Conservation (phyloP, 2,329 filamentous ascomycete species). For the Mariannaea elegans region DNA sequence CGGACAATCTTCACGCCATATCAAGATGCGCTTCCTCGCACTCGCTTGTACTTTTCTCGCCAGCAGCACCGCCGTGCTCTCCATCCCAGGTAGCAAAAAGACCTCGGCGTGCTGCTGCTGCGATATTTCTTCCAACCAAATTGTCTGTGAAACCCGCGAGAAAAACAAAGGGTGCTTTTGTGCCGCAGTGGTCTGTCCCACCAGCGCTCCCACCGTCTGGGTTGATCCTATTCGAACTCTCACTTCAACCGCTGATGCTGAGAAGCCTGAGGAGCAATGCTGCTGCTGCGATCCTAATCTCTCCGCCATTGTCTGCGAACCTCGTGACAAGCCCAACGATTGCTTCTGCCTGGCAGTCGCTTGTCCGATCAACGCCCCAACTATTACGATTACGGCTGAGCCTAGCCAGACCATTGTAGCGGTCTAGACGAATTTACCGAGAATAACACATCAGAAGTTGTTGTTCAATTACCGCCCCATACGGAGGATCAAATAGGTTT, state of each 20-base stretch:
- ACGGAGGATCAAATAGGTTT: too few species aligned
- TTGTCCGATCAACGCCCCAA: slow-evolving; percentile 36
- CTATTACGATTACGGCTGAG: not conserved
- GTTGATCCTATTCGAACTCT: too few species aligned
- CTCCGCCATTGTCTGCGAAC: slow-evolving; percentile 24
- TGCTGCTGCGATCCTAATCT: slow-evolving; percentile 37
- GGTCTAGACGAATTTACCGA: too few species aligned
- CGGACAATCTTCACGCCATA: not conserved
- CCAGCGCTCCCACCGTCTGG: not conserved
- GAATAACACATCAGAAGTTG: too few species aligned
- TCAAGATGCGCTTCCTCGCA: slow-evolving; percentile 37
- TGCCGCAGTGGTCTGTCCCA: slow-evolving; percentile 37
- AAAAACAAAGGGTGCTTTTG: slow-evolving; percentile 39
- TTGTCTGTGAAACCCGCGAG: slow-evolving; percentile 36
- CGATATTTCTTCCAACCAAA: slow-evolving; percentile 34
- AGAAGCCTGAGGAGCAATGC: slow-evolving; percentile 17
- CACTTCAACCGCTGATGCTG: not conserved
- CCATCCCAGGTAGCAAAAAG: slow-evolving; percentile 29
- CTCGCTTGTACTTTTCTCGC: slow-evolving; percentile 36
- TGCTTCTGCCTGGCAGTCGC: slow-evolving; percentile 32
- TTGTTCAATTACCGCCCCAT: too few species aligned
- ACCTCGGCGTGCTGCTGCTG: slow-evolving; percentile 47
- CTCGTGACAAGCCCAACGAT: not conserved
- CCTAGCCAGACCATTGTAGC: not conserved
- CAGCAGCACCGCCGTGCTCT: slow-evolving; percentile 25